Base-by-base conservation (phyloP, 495 filamentous ascomycete species). In the Neurospora intermedia region DNA sequence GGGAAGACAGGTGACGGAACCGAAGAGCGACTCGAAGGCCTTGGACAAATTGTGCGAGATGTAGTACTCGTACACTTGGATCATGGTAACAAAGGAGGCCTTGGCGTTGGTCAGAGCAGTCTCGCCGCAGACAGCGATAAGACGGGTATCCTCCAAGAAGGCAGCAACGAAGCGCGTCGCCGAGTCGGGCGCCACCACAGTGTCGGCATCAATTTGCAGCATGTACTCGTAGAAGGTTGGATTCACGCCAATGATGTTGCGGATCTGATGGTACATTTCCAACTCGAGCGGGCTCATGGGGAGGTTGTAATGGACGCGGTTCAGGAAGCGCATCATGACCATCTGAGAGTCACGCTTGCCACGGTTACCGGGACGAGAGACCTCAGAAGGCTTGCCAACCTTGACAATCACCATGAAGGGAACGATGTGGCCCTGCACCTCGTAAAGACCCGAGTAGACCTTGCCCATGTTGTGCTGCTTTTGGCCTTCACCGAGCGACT, bases 391-490 rank as follows among this genome's bases (percentile, higher is more conserved):
- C 83, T 98, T 98, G 77, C 96, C 96, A 77, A 98, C 89, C 84
- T 99, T 99, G 82, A 97, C 94, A 41, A 99, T 87, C 70, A 99
- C 96, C 76, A 99, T 79, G 89, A 96, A 99, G 69, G 96, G 96
- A 31, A 99, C 96, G 75, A 99, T 97, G 79, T 98, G 94, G 75
- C 96, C 96, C 78, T 97, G 93, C 20, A 97, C 94, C 81, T 99
- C 96, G 81, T 98, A 99, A 59, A 99, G 85, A 75, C 96, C 96
- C 43, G 95, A 98, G 84, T 98, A 99, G 69, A 98, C 89, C 80
- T 99, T 99, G 77, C 91, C 96, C 94, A 98, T 98, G 80, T 99
- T 99, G 85, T 98, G 96, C 81, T 97, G 96, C 81, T 94, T 97
- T 85, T 92, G 90, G 77, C 96, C 96, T 82, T 98, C 95, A 70